These are phyloP conservation scores for Thamnidium elegans DNA, from an alignment of 192 early-diverging fungal species.

Conservation along the genomic window DNA sequence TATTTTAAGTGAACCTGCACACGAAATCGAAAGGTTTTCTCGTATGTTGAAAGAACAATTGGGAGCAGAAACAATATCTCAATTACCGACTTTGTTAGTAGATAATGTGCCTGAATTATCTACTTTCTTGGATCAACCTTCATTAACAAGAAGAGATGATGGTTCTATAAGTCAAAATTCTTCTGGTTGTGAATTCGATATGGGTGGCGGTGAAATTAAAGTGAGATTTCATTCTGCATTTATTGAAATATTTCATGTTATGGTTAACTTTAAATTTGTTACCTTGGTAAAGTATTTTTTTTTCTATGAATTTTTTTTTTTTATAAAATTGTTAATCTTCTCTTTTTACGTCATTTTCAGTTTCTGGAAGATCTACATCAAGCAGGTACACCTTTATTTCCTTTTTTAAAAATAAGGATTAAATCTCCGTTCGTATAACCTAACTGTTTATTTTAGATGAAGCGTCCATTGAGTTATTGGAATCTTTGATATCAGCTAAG, in stretches of 20 bases:
- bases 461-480: conserved; percentile 33
- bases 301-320: not conserved
- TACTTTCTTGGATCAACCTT: conserved; percentile 9
- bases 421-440: not conserved
- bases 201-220: conserved; percentile 27
- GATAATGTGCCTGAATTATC: conserved; percentile 34
- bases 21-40: conserved; percentile 23
- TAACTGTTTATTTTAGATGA: conserved; percentile 23
- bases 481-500: conserved; percentile 22
- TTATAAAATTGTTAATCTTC: not conserved
- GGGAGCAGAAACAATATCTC: conserved; percentile 5
- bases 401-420: not conserved
- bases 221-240: conserved; percentile 33
- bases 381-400: conserved; percentile 25
- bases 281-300: conserved; percentile 23
- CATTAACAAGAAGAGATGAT: not conserved
- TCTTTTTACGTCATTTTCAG: conserved; percentile 1
- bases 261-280: conserved; percentile 32
- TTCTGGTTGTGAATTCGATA: conserved; percentile 17
- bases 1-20: conserved; percentile 19
- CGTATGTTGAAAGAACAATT: conserved; percentile 22
- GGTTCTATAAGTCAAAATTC: not conserved
- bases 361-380: conserved; percentile 39
- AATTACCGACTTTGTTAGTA: conserved; percentile 21
- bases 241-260: conserved; percentile 34